These are phyloP conservation scores for Tricholoma terreum DNA, from an alignment of 768 basidiomycete species.

Conservation along the genomic window DNA sequence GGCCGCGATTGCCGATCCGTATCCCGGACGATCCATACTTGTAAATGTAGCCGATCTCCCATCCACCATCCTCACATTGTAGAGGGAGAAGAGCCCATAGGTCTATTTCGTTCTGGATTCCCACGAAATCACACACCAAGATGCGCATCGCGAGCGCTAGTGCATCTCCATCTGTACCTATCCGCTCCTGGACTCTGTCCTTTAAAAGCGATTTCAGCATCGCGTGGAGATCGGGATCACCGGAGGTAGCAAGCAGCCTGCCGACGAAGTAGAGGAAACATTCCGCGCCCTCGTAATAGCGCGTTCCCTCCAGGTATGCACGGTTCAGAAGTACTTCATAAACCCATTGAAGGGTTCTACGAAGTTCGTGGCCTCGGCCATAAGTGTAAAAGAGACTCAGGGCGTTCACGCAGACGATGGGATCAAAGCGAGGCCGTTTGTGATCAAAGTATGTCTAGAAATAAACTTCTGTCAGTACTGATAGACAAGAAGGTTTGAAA, in stretches of 20 bases:
- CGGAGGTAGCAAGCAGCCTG: conserved; percentile 38
- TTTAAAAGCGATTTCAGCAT: conserved; percentile 38
- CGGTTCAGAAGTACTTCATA: conserved; percentile 46
- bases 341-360: conserved; percentile 46
- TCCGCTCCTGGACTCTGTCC: conserved; percentile 46
- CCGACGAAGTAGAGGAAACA: conserved; percentile 51
- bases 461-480: conserved; percentile 1
- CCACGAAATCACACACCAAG: conserved; percentile 39
- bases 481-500: neutral
- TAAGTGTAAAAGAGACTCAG: conserved; percentile 48
- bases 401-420: conserved; percentile 50
- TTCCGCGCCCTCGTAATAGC: conserved; percentile 52
- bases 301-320: conserved; percentile 52
- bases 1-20: conserved; percentile 51
- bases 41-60: conserved; percentile 55
- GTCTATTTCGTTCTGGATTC: conserved; percentile 42
- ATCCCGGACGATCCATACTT: conserved; percentile 48
- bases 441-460: conserved; percentile 52
- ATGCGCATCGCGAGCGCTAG: conserved; percentile 59
- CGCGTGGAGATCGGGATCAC: conserved; percentile 33
- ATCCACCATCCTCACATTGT: conserved; percentile 55
- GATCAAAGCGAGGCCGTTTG: conserved; percentile 48
- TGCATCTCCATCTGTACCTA: conserved; percentile 48
- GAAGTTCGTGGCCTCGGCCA: conserved; percentile 45
- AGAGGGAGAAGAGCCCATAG: conserved; percentile 40